These are phyloP conservation scores for Eucalyptus tenuipes DNA, from an alignment of 345 rosid genomes.

Conservation along the genomic window DNA sequence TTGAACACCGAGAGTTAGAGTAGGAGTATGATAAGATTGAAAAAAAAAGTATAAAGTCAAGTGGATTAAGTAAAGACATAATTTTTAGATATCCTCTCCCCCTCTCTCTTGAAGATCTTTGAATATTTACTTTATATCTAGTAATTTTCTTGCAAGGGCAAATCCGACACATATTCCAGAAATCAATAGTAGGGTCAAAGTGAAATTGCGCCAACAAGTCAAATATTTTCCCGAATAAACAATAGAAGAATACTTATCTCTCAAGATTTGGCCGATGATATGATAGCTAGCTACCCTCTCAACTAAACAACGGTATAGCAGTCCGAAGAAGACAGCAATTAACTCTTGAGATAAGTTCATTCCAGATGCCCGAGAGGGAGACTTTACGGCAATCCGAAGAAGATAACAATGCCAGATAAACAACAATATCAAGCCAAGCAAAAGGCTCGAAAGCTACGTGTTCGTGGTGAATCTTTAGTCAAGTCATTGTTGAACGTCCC, in stretches of 20 bases:
- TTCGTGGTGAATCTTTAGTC: background rate
- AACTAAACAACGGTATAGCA: background rate
- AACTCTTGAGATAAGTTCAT: background rate
- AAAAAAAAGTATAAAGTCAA: background rate
- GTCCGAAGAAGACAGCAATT: background rate
- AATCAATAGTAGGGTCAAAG: background rate
- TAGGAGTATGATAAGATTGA: too few relatives aligned
- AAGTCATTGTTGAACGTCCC: background rate
- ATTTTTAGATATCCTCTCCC: background rate
- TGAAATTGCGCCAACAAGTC: background rate
- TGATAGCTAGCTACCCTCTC: background rate
- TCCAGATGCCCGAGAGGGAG: background rate
- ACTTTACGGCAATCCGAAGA: background rate
- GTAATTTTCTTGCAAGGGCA: background rate
- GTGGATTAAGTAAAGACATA: background rate
- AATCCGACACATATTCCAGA: background rate
- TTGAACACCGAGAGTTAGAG: too few relatives aligned
- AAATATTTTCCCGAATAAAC: background rate
- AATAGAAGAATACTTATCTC: background rate
- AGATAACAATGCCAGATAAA: background rate
- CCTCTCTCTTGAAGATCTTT: background rate
- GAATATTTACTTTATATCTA: background rate
- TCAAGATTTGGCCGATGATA: background rate
- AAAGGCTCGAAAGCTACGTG: background rate
- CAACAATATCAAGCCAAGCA: background rate